These are phyloP conservation scores for Colletotrichum somersetense DNA, from an alignment of 2,329 filamentous ascomycete genomes.

Conservation along the genomic window DNA sequence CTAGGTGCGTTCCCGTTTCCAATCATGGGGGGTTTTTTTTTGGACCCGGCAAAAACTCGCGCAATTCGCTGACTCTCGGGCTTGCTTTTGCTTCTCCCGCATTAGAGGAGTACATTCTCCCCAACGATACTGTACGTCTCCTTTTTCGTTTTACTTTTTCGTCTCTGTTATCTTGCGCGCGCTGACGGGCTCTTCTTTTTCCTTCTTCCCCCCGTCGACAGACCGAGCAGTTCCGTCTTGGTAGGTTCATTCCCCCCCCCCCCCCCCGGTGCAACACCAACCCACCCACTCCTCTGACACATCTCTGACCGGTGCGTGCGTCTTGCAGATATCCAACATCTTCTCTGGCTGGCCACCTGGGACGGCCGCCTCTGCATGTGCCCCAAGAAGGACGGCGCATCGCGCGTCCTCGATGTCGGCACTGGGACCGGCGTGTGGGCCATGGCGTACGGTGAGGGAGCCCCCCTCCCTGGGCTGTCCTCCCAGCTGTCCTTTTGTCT, in stretches of 20 bases:
- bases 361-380: constrained; percentile 48
- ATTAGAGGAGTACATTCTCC: constrained; percentile 46
- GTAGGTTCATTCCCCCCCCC: neutral
- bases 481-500: neutral
- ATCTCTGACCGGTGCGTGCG: neutral
- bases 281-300: too few species aligned
- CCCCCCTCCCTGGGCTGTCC: too few species aligned
- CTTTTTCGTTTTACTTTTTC: too few species aligned
- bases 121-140: constrained; percentile 44
- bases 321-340: constrained; percentile 52
- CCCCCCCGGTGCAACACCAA: neutral
- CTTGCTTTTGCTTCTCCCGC: neutral
- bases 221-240: constrained; percentile 46
- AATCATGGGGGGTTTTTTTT: too few species aligned
- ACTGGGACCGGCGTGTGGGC: constrained; percentile 47
- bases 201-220: constrained; percentile 16
- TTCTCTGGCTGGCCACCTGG: constrained; percentile 51
- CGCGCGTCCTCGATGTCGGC: constrained; percentile 45
- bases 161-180: neutral
- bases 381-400: constrained; percentile 44
- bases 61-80: neutral
- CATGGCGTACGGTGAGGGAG: constrained; percentile 46
- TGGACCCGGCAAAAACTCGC: too few species aligned
- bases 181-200: neutral
- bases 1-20: constrained; percentile 42